Percentiles rank a stretch among this genome's conserved stretches.
phyloP scores from a whole-genome alignment of 352 stramenopile species.

The Phytopythium boreale region DNA sequence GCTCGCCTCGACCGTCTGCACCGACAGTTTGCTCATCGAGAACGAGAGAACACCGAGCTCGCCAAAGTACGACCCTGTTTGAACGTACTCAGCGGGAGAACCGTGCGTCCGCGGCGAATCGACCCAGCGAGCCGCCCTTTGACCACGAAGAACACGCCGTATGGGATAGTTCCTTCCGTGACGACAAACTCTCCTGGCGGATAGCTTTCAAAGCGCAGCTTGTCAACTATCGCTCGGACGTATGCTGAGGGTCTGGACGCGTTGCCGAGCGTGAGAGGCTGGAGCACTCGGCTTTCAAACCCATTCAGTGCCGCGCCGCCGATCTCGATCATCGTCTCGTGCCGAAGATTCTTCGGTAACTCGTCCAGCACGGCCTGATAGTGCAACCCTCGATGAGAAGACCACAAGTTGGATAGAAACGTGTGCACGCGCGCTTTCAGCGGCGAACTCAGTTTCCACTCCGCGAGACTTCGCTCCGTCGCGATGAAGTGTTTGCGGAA shows the following conservation, averaged over 20 bases:
- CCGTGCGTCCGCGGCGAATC: slow-evolving; percentile 7
- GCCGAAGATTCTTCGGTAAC: slow-evolving; percentile 38
- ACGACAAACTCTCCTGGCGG: slow-evolving; percentile 43
- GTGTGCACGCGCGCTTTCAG: slow-evolving; percentile 42
- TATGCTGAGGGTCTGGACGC: slow-evolving; percentile 10
- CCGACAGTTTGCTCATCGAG: slow-evolving; percentile 37
- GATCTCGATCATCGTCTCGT: slow-evolving; percentile 46
- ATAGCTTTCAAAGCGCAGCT: slow-evolving; percentile 51
- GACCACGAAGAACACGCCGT: slow-evolving; percentile 60
- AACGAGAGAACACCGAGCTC: slow-evolving; percentile 40
- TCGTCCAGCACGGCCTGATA: slow-evolving; percentile 54
- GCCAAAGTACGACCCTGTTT: slow-evolving; percentile 39
- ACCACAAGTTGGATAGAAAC: slow-evolving; percentile 57
- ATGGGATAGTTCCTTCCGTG: slow-evolving; percentile 38
- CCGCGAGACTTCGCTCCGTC: slow-evolving; percentile 40
- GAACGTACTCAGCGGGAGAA: slow-evolving; percentile 10
- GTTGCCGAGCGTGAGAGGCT: slow-evolving; percentile 16
- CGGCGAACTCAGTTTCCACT: slow-evolving; percentile 35
- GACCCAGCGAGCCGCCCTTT: slow-evolving; percentile 31
- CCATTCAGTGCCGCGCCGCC: slow-evolving; percentile 29
- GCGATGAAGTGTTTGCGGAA: slow-evolving; percentile 68
- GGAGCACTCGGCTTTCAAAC: slow-evolving; percentile 27
- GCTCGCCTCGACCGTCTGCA: slow-evolving; percentile 43
- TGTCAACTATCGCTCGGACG: slow-evolving; percentile 11
- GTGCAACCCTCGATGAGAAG: slow-evolving; percentile 44